These are phyloP conservation scores for Mycena galericulata DNA, from an alignment of 768 basidiomycete species.

Conservation along the genomic window DNA sequence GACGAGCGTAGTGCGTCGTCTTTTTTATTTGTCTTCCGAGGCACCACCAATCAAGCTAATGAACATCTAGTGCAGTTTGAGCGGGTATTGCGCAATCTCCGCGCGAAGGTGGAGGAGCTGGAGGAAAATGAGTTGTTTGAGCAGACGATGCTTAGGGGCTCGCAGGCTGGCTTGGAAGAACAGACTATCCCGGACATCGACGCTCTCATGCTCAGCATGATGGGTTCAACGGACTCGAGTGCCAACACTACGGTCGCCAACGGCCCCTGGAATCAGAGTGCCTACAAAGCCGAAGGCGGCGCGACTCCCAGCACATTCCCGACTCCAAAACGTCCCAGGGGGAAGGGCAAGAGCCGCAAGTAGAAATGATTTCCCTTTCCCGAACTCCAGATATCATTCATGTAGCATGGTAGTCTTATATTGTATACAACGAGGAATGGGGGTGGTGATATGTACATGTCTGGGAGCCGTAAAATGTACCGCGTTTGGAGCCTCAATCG, in stretches of 20 bases:
- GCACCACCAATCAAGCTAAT: neutral
- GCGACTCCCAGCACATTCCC: slow-evolving; percentile 37
- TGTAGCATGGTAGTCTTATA: slow-evolving; percentile 29
- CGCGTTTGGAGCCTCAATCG: slow-evolving; percentile 10
- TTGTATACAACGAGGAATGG: slow-evolving; percentile 20
- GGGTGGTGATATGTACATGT: slow-evolving; percentile 4
- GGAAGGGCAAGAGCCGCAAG: slow-evolving; percentile 43
- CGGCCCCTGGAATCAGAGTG: slow-evolving; percentile 53
- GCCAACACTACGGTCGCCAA: slow-evolving; percentile 38
- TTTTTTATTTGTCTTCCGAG: neutral
- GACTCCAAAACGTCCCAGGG: slow-evolving; percentile 41
- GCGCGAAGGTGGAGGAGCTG: slow-evolving; percentile 51
- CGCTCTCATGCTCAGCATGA: slow-evolving; percentile 64
- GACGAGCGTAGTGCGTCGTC: slow-evolving; percentile 52
- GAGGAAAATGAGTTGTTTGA: slow-evolving; percentile 65
- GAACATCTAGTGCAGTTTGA: slow-evolving; percentile 50
- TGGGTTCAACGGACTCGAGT: slow-evolving; percentile 48
- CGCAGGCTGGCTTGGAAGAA: slow-evolving; percentile 56
- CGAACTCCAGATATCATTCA: slow-evolving; percentile 10
- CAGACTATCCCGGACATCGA: slow-evolving; percentile 63
- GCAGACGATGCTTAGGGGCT: slow-evolving; percentile 58
- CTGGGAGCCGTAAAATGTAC: neutral
- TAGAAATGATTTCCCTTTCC: neutral
- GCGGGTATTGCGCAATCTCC: slow-evolving; percentile 51
- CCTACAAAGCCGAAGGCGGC: slow-evolving; percentile 31